These are phyloP conservation scores for Ceratocystiopsis brevicomis DNA, from an alignment of 2,329 filamentous ascomycete species.

Conservation along the genomic window DNA sequence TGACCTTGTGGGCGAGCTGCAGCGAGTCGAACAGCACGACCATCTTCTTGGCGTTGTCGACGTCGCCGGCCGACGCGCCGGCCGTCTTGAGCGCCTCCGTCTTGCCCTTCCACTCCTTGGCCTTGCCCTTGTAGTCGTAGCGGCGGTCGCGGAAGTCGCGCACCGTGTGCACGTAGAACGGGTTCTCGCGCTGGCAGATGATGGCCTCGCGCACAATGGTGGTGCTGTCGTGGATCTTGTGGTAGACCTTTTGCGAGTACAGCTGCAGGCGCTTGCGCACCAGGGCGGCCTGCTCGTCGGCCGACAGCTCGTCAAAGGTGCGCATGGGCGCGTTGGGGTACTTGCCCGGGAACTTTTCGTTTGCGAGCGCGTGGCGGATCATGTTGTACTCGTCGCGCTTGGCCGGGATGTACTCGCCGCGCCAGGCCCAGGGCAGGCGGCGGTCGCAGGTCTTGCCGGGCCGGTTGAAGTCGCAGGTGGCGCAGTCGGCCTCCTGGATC, in stretches of 20 bases:
- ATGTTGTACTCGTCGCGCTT: constrained; percentile 99
- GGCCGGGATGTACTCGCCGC: constrained; percentile 89
- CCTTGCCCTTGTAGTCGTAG: constrained; percentile 96
- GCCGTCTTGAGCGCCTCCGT: constrained; percentile 69
- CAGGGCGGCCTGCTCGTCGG: constrained; percentile 64
- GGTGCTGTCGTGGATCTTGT: constrained; percentile 92
- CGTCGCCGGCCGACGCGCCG: constrained; percentile 54
- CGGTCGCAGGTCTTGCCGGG: constrained; percentile 95
- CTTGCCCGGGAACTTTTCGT: constrained; percentile 77
- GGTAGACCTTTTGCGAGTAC: constrained; percentile 97
- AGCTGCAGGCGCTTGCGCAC: constrained; percentile 75
- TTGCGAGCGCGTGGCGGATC: constrained; percentile 81
- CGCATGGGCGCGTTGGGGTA: constrained; percentile 49
- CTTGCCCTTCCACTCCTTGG: constrained; percentile 97
- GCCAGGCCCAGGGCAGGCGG: constrained; percentile 89
- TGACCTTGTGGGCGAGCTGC: constrained; percentile 95
- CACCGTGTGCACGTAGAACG: constrained; percentile 95
- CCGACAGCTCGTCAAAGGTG: constrained; percentile 60
- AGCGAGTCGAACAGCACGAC: constrained; percentile 88
- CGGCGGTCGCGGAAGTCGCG: constrained; percentile 89
- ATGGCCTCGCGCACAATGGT: constrained; percentile 90
- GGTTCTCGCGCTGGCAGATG: constrained; percentile 94
- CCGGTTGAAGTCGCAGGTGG: constrained; percentile 93
- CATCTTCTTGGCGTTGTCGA: constrained; percentile 98
- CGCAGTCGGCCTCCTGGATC: constrained; percentile 90